These are phyloP conservation scores for Aspergillus persii DNA, from an alignment of 2,329 filamentous ascomycete species.

Conservation along the genomic window DNA sequence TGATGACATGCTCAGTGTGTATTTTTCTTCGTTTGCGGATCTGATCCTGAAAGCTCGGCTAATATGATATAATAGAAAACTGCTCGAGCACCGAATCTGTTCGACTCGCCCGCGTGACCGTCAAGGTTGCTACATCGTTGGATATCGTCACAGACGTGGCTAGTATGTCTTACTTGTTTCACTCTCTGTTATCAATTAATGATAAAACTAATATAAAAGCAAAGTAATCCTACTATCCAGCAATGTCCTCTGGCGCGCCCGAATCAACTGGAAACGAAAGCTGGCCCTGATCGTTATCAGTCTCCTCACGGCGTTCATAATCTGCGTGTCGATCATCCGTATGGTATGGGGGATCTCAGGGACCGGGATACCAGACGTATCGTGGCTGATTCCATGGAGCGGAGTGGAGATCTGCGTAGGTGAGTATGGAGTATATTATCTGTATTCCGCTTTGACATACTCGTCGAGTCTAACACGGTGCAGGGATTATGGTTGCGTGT, in stretches of 20 bases:
- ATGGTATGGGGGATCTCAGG: not conserved
- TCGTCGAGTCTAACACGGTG: not conserved
- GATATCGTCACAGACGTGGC: constrained; percentile 7
- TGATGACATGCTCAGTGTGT: not conserved
- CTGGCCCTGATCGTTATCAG: constrained; percentile 5
- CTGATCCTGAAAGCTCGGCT: not conserved
- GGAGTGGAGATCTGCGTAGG: constrained; percentile 7
- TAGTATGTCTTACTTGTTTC: constrained; percentile 1
- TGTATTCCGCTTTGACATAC: too few relatives aligned
- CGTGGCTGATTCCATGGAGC: constrained; percentile 2
- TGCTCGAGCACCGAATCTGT: not conserved
- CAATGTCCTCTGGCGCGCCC: constrained; percentile 3
- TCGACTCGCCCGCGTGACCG: not conserved
- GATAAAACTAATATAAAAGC: not conserved
- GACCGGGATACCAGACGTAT: not conserved
- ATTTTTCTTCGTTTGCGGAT: not conserved
- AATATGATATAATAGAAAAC: not conserved
- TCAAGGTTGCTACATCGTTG: not conserved
- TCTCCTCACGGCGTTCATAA: constrained; percentile 7
- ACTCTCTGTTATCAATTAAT: not conserved
- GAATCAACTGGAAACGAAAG: not conserved
- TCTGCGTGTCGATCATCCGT: constrained; percentile 1
- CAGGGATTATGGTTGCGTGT: constrained; percentile 5
- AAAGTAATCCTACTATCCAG: constrained; percentile 5
- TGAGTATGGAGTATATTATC: not conserved